Conservation (phyloP, 2,329 filamentous ascomycete genomes). For the Claviceps pusilla region DNA sequence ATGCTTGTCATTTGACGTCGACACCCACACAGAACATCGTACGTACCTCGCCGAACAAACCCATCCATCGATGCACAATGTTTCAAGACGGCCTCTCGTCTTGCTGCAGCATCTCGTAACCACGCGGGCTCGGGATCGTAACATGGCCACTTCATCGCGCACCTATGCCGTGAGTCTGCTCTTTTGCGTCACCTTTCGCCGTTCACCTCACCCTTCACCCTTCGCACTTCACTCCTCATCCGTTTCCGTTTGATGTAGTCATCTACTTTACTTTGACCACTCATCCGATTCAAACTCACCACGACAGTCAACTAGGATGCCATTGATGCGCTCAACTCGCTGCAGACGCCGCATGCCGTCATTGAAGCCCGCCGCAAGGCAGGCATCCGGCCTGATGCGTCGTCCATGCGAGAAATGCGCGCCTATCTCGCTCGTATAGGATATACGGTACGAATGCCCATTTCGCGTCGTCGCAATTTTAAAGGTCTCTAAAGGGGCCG, state of each 20-base stretch:
- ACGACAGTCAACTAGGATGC: conserved; percentile 48
- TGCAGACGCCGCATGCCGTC: conserved; percentile 75
- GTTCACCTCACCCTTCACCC: not conserved
- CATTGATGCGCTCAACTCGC: conserved; percentile 68
- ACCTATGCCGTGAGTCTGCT: conserved; percentile 20
- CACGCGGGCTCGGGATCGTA: conserved; percentile 8
- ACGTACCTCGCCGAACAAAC: not conserved
- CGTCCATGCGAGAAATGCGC: conserved; percentile 62
- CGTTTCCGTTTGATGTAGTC: not conserved
- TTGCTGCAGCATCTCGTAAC: conserved; percentile 10
- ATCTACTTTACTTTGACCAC: not conserved
- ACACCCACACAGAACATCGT: not conserved
- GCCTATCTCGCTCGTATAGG: conserved; percentile 64
- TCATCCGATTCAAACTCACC: not conserved
- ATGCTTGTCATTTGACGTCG: not conserved
- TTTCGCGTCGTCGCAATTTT: not conserved
- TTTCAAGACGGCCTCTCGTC: conserved; percentile 13
- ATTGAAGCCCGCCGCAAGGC: conserved; percentile 66
- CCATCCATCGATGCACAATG: conserved; percentile 9
- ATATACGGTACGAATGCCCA: conserved; percentile 38
- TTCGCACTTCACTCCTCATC: no score
- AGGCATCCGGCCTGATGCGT: conserved; percentile 53
- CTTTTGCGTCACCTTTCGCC: not conserved
- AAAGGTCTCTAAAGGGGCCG: not conserved
- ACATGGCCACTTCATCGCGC: conserved; percentile 16